Percentiles rank a stretch among this genome's conserved stretches.
These are phyloP conservation scores for Henningerozyma blattae DNA, from an alignment of 805 yeast genomes.

Conservation along the genomic window DNA sequence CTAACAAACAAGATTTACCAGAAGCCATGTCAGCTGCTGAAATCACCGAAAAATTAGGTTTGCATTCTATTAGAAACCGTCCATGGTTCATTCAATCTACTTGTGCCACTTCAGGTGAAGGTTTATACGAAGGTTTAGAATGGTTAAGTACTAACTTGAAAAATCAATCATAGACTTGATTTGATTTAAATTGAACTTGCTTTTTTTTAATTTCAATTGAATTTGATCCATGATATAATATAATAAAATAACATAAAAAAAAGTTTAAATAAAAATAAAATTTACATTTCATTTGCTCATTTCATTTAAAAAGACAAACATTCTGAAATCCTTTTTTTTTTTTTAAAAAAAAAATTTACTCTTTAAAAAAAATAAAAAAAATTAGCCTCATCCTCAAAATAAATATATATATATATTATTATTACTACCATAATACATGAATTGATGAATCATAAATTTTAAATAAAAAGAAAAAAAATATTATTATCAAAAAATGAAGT, in stretches of 20 bases:
- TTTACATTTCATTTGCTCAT: background rate
- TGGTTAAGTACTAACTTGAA: conserved; percentile 90
- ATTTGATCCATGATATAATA: background rate
- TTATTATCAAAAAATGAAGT: too few relatives aligned
- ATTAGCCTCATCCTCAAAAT: too few relatives aligned
- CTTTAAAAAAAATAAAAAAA: too few relatives aligned
- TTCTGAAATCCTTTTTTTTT: too few relatives aligned
- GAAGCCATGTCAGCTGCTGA: conserved; percentile 99
- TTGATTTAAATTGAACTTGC: background rate
- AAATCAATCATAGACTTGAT: conserved; percentile 31
- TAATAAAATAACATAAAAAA: too few relatives aligned
- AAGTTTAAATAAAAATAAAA: conserved; percentile 1
- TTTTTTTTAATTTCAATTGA: background rate
- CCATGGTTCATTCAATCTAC: conserved; percentile 99
- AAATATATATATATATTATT: too few relatives aligned
- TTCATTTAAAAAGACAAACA: too few relatives aligned
- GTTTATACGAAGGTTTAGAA: conserved; percentile 94
- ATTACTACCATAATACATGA: too few relatives aligned
- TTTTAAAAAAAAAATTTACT: too few relatives aligned
- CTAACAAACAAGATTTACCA: conserved; percentile 98
- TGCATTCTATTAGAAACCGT: conserved; percentile 95
- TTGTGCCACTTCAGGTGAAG: conserved; percentile 98
- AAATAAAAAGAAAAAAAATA: too few relatives aligned
- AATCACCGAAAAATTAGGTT: conserved; percentile 92
- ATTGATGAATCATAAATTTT: too few relatives aligned